Evolutionary conservation across 345 rosid genomes (phyloP).

Genomic region (Erucastrum elatum): DNA sequence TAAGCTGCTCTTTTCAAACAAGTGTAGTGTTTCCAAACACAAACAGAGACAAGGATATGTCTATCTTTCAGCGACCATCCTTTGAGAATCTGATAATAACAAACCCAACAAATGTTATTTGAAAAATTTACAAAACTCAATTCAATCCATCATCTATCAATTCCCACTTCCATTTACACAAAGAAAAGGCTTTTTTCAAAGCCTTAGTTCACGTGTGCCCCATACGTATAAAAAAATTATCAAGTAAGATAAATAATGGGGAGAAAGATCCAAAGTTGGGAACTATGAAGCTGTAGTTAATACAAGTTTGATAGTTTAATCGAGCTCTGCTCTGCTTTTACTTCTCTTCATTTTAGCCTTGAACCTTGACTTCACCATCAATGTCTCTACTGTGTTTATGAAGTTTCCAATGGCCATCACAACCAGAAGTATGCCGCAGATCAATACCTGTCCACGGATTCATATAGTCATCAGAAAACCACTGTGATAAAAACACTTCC

Average conservation of each 20-base stretch:
- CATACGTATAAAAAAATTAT: slow-evolving; percentile 27
- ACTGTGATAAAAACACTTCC: neutral
- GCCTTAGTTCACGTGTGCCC: slow-evolving; percentile 24
- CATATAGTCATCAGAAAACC: neutral
- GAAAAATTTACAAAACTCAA: slow-evolving; percentile 18
- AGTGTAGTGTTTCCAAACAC: neutral
- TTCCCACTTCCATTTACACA: slow-evolving; percentile 37
- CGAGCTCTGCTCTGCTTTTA: slow-evolving; percentile 74
- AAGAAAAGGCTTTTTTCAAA: neutral
- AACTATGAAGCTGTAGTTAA: slow-evolving; percentile 29
- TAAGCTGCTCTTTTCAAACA: neutral
- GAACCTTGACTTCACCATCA: slow-evolving; percentile 81
- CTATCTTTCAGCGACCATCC: neutral
- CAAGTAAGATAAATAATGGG: slow-evolving; percentile 20
- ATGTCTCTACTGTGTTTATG: slow-evolving; percentile 76
- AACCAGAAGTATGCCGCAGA: slow-evolving; percentile 81
- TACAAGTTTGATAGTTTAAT: slow-evolving; percentile 34
- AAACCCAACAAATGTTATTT: slow-evolving; percentile 27
- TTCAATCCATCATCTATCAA: slow-evolving; percentile 21
- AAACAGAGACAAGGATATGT: neutral
- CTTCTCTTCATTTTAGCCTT: slow-evolving; percentile 94
- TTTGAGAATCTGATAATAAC: neutral
- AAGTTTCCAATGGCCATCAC: slow-evolving; percentile 96
- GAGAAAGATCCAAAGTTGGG: slow-evolving; percentile 20
- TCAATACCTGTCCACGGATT: slow-evolving; percentile 58